Evolutionary conservation across 2,329 filamentous ascomycete genomes (phyloP).

Genomic region (Botrytis porri): DNA sequence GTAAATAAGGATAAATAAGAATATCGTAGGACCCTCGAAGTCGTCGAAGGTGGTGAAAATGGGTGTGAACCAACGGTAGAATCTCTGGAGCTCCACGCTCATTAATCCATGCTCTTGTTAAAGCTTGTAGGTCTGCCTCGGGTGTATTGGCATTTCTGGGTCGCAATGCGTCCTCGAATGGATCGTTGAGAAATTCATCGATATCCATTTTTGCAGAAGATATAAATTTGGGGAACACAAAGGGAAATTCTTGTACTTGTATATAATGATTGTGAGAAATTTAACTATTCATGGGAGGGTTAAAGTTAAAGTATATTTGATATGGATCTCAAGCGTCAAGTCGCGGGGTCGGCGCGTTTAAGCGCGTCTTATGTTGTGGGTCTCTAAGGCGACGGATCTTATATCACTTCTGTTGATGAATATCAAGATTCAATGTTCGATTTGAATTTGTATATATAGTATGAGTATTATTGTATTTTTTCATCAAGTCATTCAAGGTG

Average conservation of each 20-base stretch:
- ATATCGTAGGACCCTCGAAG: neutral
- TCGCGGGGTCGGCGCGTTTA: neutral
- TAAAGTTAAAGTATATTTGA: neutral
- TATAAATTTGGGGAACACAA: neutral
- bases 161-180: slow-evolving; percentile 24
- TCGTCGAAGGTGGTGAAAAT: slow-evolving; percentile 11
- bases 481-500: no score
- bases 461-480: neutral
- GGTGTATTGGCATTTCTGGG: slow-evolving; percentile 63
- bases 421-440: neutral
- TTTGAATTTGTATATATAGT: neutral
- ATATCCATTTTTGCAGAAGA: slow-evolving; percentile 5
- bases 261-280: neutral
- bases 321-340: neutral
- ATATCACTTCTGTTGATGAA: neutral
- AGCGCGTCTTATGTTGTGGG: neutral
- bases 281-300: neutral
- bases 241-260: neutral
- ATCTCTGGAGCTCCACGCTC: slow-evolving; percentile 88
- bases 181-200: slow-evolving; percentile 53
- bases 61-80: slow-evolving; percentile 58
- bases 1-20: neutral
- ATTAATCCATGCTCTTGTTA: slow-evolving; percentile 90
- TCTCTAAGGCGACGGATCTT: neutral
- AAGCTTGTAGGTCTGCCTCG: slow-evolving; percentile 70